Evolutionary conservation across 768 basidiomycete genomes (phyloP), one percentile per base, ranked within the genome.

Genomic region (Termitomyces eurrhizus): DNA sequence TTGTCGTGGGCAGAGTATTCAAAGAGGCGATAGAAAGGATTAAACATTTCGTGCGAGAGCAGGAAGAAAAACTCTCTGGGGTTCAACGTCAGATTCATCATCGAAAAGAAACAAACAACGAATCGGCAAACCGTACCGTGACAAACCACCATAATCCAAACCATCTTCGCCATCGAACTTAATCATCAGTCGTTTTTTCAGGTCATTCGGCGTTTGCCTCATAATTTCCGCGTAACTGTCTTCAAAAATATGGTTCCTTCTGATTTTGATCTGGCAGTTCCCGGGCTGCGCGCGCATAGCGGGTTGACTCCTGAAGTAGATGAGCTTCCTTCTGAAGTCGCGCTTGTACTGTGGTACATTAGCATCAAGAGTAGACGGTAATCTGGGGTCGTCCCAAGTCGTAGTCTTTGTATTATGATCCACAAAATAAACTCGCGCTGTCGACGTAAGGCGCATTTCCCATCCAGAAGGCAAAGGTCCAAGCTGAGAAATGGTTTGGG

Each of bases 341-440:
- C 21, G 21, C 82, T 99, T 98, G 84, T 98, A 98, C 76, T 98
- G 97, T 18, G 97, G 97, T 1, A 98, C 96, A 68, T 97, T 98
- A 49, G 93, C 83, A 72, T 98, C 97, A 62, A 98, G 80, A 45
- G 94, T 92, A 11, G 95, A 97, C 12, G 97, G 97, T 66, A 93
- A 75, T 56, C 97, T 92, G 21, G 96, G 96, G 72, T 99, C 97
- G 73, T 99, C 97, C 97, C 97, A 99, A 1, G 97, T 99, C 35
- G 97, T 99, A 36, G 97, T 98, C 85, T 98, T 98, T 58, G 97
- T 98, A 77, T 98, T 98, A 79, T 99, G 97, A 73, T 99, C 97
- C 56, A 98, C 97, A 71, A 99, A 99, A 99, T 21, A 21, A 7
- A 99, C 96, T 52, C 97, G 89, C 2, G 97, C 96, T 1, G 97